Conservation (phyloP, 352 stramenopile genomes). For the Phytophthora syringae region DNA sequence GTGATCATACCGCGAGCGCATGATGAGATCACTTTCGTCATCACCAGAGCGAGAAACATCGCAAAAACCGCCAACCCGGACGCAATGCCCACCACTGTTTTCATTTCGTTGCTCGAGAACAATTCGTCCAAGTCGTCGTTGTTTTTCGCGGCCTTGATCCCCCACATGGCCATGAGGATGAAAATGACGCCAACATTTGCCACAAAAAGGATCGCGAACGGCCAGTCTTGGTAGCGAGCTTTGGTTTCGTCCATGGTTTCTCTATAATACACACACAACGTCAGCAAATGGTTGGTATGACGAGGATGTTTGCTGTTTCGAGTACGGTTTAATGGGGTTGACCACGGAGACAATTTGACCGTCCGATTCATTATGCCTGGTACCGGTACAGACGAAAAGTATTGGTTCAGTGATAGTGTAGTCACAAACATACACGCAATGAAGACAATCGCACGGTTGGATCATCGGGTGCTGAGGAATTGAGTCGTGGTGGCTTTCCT, state of each 20-base stretch:
- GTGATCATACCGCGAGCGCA: constrained; percentile 73
- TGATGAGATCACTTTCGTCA: constrained; percentile 67
- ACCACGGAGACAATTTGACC: not conserved
- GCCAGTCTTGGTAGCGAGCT: constrained; percentile 62
- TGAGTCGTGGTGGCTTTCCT: too few relatives aligned
- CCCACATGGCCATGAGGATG: constrained; percentile 35
- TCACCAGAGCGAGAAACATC: constrained; percentile 35
- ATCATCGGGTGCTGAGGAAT: not conserved
- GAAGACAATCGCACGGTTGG: not conserved
- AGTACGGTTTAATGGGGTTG: not conserved
- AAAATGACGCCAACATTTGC: constrained; percentile 62
- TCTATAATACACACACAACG: not conserved
- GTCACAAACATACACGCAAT: not conserved
- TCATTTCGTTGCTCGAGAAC: constrained; percentile 49
- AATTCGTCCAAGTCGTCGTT: constrained; percentile 23
- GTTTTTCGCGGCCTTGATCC: not conserved
- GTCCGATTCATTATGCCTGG: not conserved
- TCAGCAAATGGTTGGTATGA: not conserved
- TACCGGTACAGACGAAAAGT: not conserved
- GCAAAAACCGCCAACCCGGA: constrained; percentile 47
- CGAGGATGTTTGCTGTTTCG: not conserved
- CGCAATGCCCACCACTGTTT: constrained; percentile 47
- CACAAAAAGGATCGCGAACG: constrained; percentile 75
- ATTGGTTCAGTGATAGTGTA: not conserved
- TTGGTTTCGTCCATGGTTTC: not conserved